phyloP scores from a whole-genome alignment of 2,329 filamentous ascomycete species.

The Hansfordia pulvinata region DNA sequence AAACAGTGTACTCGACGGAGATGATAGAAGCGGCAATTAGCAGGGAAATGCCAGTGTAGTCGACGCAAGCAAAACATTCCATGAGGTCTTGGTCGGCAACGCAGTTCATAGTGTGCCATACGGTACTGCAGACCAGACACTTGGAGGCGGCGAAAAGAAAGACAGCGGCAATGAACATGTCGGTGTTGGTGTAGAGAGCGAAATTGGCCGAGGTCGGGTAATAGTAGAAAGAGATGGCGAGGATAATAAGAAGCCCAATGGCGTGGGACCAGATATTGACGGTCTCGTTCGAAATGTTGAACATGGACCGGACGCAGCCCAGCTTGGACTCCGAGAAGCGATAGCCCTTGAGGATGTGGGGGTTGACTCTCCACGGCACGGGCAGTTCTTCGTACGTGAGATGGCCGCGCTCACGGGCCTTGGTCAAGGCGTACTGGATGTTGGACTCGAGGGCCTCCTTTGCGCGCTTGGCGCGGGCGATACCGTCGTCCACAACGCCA shows the following conservation, averaged over 20 bases:
- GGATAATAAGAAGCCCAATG: conserved; percentile 75
- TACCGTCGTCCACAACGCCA: conserved; percentile 66
- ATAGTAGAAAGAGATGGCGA: conserved; percentile 87
- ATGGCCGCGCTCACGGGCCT: conserved; percentile 67
- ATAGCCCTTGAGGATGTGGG: conserved; percentile 83
- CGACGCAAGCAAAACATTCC: conserved; percentile 92
- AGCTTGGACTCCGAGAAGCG: conserved; percentile 87
- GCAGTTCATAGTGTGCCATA: conserved; percentile 99
- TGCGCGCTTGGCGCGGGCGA: conserved; percentile 71
- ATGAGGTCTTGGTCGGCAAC: conserved; percentile 82
- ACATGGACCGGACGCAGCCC: conserved; percentile 74
- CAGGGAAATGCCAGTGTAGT: conserved; percentile 94
- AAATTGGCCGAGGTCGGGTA: conserved; percentile 86
- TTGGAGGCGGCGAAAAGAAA: conserved; percentile 96
- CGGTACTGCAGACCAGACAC: conserved; percentile 84
- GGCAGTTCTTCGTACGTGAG: conserved; percentile 86
- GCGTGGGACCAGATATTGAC: conserved; percentile 98
- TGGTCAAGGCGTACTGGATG: conserved; percentile 62
- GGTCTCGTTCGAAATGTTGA: conserved; percentile 78
- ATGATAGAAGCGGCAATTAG: conserved; percentile 93
- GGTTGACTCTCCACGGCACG: conserved; percentile 85
- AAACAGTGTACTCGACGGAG: conserved; percentile 96
- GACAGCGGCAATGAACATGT: conserved; percentile 79
- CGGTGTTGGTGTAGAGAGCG: conserved; percentile 69
- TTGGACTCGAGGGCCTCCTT: conserved; percentile 73